A percentile compares a stretch with the other conserved stretches of the same genome.
Conservation (phyloP, 1,284 basidiomycete species). For the Pisolithus thermaeus region DNA sequence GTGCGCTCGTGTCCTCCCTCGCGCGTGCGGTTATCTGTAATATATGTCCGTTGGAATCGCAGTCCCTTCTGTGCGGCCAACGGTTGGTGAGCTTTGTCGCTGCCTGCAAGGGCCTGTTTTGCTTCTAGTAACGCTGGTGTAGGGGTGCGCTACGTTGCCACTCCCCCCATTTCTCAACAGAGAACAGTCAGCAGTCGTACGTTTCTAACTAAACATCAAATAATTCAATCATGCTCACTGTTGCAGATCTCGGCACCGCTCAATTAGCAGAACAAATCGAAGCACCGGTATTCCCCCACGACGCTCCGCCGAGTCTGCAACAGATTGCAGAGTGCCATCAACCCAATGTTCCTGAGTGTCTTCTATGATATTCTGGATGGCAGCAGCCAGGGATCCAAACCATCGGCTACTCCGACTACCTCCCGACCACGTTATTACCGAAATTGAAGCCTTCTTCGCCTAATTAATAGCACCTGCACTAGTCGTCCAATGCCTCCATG, state of each 20-base stretch:
- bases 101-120: no score
- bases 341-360: slow-evolving; percentile 9
- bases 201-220: neutral
- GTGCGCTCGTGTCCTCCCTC: no score
- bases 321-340: neutral
- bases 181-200: slow-evolving; percentile 4
- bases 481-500: neutral
- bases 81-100: no score
- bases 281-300: slow-evolving; percentile 7
- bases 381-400: neutral
- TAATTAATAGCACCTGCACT: neutral
- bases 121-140: no score
- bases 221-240: neutral
- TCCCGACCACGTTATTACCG: neutral
- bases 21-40: no score
- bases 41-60: no score
- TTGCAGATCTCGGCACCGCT: slow-evolving; percentile 6
- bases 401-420: neutral
- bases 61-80: no score
- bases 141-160: no score
- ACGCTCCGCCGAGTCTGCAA: neutral
- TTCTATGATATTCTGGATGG: slow-evolving; percentile 12
- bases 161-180: no score
- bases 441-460: neutral
- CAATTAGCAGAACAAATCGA: slow-evolving; percentile 5